Evolutionary conservation across 192 early-diverging fungal species (phyloP).

Genomic region (Backusella sp.): DNA sequence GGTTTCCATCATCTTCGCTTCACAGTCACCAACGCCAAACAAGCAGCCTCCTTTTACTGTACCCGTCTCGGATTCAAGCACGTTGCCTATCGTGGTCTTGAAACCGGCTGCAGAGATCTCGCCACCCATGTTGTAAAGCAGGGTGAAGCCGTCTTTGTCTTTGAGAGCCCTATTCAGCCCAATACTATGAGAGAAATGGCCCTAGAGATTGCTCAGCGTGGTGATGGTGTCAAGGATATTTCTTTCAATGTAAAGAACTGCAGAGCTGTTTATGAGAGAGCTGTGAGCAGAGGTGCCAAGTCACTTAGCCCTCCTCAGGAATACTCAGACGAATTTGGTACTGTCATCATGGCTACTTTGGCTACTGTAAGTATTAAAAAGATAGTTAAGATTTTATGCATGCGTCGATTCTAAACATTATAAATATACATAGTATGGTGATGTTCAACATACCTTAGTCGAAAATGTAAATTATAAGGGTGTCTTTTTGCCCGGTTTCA

Average conservation of each 20-base stretch:
- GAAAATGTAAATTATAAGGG: conserved; percentile 82
- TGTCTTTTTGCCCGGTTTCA: conserved; percentile 83
- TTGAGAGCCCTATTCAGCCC: conserved; percentile 90
- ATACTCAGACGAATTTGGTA: conserved; percentile 80
- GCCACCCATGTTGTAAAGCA: conserved; percentile 84
- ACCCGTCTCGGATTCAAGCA: conserved; percentile 93
- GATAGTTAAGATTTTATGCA: neutral
- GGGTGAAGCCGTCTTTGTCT: conserved; percentile 81
- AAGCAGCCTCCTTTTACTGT: conserved; percentile 92
- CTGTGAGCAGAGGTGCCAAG: conserved; percentile 83
- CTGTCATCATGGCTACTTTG: conserved; percentile 92
- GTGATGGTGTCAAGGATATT: conserved; percentile 95
- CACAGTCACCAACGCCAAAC: conserved; percentile 93
- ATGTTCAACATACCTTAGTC: conserved; percentile 93
- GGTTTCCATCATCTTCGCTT: conserved; percentile 83
- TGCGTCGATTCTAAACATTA: neutral
- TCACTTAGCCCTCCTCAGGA: conserved; percentile 77
- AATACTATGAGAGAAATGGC: conserved; percentile 65
- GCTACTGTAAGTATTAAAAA: conserved; percentile 52
- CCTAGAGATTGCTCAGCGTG: conserved; percentile 73
- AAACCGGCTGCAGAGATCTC: conserved; percentile 88
- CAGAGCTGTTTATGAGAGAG: conserved; percentile 72
- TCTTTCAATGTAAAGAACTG: conserved; percentile 90
- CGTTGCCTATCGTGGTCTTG: conserved; percentile 92
- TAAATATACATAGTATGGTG: conserved; percentile 70